Evolutionary conservation across 257 asterid species (phyloP).

Genomic region (Thymus quinquecostatus): DNA sequence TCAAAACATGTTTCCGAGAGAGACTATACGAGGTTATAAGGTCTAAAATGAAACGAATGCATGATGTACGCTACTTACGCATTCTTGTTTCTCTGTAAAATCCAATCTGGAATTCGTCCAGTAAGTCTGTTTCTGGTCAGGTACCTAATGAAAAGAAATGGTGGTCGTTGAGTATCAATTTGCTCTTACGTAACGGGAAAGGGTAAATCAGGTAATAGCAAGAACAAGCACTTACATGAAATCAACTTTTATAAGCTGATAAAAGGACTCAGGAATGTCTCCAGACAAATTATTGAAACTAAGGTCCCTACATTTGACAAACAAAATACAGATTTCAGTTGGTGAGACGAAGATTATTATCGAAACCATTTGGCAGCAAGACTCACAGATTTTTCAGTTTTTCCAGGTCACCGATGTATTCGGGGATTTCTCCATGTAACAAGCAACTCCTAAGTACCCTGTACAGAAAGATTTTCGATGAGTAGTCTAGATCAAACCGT

Average conservation of each 20-base stretch:
- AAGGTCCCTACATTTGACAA: constrained; percentile 56
- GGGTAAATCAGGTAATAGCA: not conserved
- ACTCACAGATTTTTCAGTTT: constrained; percentile 69
- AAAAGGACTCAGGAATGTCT: constrained; percentile 58
- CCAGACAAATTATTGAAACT: constrained; percentile 76
- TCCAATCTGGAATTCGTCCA: constrained; percentile 63
- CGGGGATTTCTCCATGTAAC: constrained; percentile 62
- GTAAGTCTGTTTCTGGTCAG: constrained; percentile 72
- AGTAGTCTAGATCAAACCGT: not conserved
- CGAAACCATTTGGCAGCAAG: not conserved
- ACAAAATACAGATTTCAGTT: no score
- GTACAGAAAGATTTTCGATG: not conserved
- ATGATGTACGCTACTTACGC: constrained; percentile 42
- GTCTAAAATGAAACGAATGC: not conserved
- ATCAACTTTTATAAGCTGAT: constrained; percentile 47
- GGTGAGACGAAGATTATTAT: not conserved
- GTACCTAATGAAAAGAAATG: constrained; percentile 44
- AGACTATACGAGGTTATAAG: no score
- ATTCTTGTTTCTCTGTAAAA: constrained; percentile 65
- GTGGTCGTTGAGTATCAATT: no score
- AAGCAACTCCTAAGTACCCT: constrained; percentile 69
- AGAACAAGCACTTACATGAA: constrained; percentile 54
- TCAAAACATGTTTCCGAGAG: no score
- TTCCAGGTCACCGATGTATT: constrained; percentile 59
- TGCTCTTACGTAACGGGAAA: not conserved